These are phyloP conservation scores for Symbiodinium natans DNA, from an alignment of 73 alveolate genomes.

Conservation along the genomic window DNA sequence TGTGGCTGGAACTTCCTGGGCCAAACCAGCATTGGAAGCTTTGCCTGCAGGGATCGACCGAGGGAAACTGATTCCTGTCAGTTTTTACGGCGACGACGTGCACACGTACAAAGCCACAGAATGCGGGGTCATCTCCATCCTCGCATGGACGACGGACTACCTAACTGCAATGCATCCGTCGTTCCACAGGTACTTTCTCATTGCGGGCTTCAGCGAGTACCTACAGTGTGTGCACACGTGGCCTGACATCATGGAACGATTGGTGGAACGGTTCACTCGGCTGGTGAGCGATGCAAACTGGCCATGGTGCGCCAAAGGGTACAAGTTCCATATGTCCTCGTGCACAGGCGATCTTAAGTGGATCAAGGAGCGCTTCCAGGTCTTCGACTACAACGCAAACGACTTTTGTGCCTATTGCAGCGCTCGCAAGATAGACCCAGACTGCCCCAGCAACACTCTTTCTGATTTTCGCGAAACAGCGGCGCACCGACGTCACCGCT, in stretches of 20 bases:
- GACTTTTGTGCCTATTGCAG: neutral
- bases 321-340: neutral
- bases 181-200: no score
- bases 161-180: neutral
- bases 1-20: neutral
- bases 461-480: neutral
- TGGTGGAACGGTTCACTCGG: no score
- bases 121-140: neutral
- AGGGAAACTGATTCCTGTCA: neutral
- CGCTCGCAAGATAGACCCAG: neutral
- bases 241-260: no score
- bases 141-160: neutral
- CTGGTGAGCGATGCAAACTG: no score
- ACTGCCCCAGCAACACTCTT: neutral
- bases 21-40: neutral
- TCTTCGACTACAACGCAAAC: neutral
- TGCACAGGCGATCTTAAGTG: neutral
- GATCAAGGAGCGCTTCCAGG: neutral
- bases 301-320: no score
- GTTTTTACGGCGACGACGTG: neutral
- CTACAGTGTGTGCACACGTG: no score
- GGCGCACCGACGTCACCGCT: neutral
- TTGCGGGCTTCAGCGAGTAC: no score
- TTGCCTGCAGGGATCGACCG: neutral
- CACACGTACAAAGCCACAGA: slow-evolving; percentile 8